A percentile compares a stretch with the other conserved stretches of the same genome.
Evolutionary conservation across 495 filamentous ascomycete species (phyloP).

Genomic region (Recurvomyces mirabilis): DNA sequence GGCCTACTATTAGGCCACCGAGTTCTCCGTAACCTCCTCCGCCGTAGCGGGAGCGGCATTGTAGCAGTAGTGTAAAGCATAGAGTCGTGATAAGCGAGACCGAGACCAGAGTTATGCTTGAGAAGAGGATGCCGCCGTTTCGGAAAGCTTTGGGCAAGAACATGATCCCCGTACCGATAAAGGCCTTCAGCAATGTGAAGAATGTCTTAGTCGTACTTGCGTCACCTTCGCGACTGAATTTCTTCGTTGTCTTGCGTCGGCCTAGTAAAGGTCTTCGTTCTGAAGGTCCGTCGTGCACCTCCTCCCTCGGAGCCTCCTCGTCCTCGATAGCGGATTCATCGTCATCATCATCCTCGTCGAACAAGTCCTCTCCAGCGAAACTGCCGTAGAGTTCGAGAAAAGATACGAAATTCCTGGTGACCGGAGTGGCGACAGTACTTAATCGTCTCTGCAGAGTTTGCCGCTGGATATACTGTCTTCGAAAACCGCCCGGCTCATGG

Average conservation of each 20-base stretch:
- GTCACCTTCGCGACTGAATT: slow-evolving; percentile 38
- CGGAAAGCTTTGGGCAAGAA: slow-evolving; percentile 57
- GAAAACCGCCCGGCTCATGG: slow-evolving; percentile 49
- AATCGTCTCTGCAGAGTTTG: slow-evolving; percentile 27
- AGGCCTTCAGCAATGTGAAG: slow-evolving; percentile 56
- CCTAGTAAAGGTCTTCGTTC: slow-evolving; percentile 43
- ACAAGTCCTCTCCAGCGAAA: slow-evolving; percentile 62
- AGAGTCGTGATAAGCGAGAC: slow-evolving; percentile 45
- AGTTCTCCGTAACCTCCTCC: slow-evolving; percentile 53
- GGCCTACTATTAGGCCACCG: slow-evolving; percentile 43
- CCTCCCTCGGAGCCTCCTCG: slow-evolving; percentile 29
- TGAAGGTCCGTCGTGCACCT: too few relatives aligned
- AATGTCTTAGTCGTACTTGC: slow-evolving; percentile 53
- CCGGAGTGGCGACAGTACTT: slow-evolving; percentile 35
- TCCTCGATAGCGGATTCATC: slow-evolving; percentile 42
- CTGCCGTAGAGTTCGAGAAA: slow-evolving; percentile 60
- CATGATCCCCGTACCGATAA: slow-evolving; percentile 57
- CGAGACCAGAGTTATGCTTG: slow-evolving; percentile 44
- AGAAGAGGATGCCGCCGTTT: slow-evolving; percentile 58
- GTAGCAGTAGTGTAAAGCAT: slow-evolving; percentile 54
- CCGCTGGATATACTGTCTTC: slow-evolving; percentile 47
- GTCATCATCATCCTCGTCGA: slow-evolving; percentile 35
- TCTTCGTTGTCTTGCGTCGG: slow-evolving; percentile 34
- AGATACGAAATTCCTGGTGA: slow-evolving; percentile 55
- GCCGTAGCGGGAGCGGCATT: slow-evolving; percentile 40